Conservation (phyloP, 2,329 filamentous ascomycete species). For the Hypoxylon sp. region DNA sequence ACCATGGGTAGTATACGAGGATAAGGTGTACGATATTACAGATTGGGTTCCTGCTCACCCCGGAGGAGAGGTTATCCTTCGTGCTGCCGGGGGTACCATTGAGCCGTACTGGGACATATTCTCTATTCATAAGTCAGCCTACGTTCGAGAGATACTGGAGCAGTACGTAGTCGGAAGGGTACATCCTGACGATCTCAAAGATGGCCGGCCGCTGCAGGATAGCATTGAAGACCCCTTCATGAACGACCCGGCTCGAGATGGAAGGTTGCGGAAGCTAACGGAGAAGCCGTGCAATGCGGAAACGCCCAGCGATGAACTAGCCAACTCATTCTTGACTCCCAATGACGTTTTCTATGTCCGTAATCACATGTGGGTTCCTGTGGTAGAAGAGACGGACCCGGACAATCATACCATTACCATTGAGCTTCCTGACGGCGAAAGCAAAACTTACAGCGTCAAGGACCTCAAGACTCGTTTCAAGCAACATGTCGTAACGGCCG, state of each 20-base stretch:
- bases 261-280: conserved; percentile 50
- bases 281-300: conserved; percentile 60
- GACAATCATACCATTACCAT: conserved; percentile 50
- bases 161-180: conserved; percentile 70
- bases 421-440: conserved; percentile 53
- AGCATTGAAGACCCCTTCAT: conserved; percentile 65
- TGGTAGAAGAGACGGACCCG: conserved; percentile 45
- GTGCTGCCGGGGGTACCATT: conserved; percentile 69
- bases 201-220: conserved; percentile 62
- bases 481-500: conserved; percentile 53
- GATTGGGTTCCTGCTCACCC: conserved; percentile 72
- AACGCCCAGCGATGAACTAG: conserved; percentile 51
- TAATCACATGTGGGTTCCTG: conserved; percentile 58
- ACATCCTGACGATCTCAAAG: conserved; percentile 64
- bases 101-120: conserved; percentile 77
- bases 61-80: conserved; percentile 72
- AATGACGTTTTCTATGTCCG: conserved; percentile 56
- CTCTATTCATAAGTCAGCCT: conserved; percentile 70
- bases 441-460: conserved; percentile 50
- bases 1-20: conserved; percentile 71
- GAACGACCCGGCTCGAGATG: conserved; percentile 53
- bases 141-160: conserved; percentile 71
- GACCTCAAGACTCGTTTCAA: conserved; percentile 55
- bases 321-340: conserved; percentile 54
- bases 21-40: conserved; percentile 75